Percentiles rank a stretch among this genome's conserved stretches.
These are phyloP conservation scores for Aspergillus novofumigatus DNA, from an alignment of 2,329 filamentous ascomycete species.

Conservation along the genomic window DNA sequence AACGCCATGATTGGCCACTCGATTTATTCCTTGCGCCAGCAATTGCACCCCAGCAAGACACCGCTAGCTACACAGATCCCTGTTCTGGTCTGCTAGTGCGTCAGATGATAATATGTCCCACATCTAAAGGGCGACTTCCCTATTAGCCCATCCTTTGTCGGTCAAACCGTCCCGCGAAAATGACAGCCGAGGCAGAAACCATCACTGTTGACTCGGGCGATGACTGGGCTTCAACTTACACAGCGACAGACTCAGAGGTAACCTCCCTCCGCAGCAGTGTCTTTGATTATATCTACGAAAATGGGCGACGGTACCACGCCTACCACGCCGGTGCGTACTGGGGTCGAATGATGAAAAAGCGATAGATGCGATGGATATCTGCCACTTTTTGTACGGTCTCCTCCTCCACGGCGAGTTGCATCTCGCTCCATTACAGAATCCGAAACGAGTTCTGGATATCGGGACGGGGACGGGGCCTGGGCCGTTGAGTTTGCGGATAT, in stretches of 20 bases:
- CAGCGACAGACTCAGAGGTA: not conserved
- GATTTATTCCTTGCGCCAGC: not conserved
- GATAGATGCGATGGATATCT: conserved; percentile 26
- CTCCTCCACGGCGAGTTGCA: conserved; percentile 26
- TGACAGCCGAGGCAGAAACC: not conserved
- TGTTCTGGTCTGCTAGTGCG: not conserved
- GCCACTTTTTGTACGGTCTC: conserved; percentile 39
- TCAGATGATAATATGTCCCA: not conserved
- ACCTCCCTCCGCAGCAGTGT: conserved; percentile 11
- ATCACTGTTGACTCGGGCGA: not conserved
- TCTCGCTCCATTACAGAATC: conserved; percentile 21
- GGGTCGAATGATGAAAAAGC: conserved; percentile 22
- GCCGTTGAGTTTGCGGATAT: conserved; percentile 30
- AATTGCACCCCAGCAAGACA: too few relatives aligned
- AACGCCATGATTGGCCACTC: not conserved
- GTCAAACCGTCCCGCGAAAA: not conserved
- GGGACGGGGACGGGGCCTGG: conserved; percentile 22
- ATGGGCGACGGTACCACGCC: conserved; percentile 32
- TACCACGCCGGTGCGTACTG: conserved; percentile 28
- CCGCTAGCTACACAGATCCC: not conserved
- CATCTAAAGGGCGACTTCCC: not conserved
- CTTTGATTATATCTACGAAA: conserved; percentile 26
- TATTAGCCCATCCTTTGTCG: not conserved
- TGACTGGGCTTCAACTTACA: not conserved
- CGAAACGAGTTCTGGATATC: conserved; percentile 21